Conservation (phyloP, 805 yeast species). For the Vanderwaltozyma tropicalis region DNA sequence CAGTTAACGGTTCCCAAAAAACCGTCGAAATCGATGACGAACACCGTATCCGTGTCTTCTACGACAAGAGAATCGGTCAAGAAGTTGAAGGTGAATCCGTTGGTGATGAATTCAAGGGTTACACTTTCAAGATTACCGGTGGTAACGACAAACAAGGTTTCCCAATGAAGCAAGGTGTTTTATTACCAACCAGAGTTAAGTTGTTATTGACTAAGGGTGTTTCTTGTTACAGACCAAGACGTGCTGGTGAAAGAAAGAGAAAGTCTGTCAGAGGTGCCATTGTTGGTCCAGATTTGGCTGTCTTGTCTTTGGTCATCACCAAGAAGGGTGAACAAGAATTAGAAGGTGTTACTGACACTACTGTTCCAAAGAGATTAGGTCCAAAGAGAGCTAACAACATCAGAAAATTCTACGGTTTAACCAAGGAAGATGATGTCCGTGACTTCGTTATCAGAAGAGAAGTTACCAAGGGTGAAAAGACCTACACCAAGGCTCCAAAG, state of each 20-base stretch:
- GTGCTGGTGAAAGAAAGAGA: conserved; percentile 99
- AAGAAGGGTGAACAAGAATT: conserved; percentile 97
- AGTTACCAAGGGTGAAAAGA: conserved; percentile 94
- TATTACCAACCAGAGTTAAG: conserved; percentile 99
- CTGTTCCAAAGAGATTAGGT: conserved; percentile 98
- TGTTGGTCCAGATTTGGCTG: conserved; percentile 95
- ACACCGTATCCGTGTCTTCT: conserved; percentile 95
- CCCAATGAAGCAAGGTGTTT: conserved; percentile 99
- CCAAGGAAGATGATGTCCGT: conserved; percentile 41
- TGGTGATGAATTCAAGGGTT: conserved; percentile 99
- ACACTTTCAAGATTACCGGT: conserved; percentile 96
- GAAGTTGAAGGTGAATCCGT: conserved; percentile 98
- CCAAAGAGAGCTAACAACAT: conserved; percentile 99
- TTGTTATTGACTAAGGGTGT: conserved; percentile 85
- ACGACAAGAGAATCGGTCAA: conserved; percentile 99
- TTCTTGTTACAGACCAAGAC: conserved; percentile 99
- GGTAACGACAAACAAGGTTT: conserved; percentile 99
- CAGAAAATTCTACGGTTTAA: conserved; percentile 95
- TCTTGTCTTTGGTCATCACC: conserved; percentile 81
- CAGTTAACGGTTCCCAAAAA: conserved; percentile 99
- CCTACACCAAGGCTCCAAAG: conserved; percentile 99
- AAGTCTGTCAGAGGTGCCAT: conserved; percentile 99
- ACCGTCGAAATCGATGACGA: conserved; percentile 96
- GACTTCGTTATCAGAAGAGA: conserved; percentile 96
- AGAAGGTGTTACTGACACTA: conserved; percentile 88